phyloP scores from a whole-genome alignment of 2,329 filamentous ascomycete species.

The Colletotrichum higginsianum region DNA sequence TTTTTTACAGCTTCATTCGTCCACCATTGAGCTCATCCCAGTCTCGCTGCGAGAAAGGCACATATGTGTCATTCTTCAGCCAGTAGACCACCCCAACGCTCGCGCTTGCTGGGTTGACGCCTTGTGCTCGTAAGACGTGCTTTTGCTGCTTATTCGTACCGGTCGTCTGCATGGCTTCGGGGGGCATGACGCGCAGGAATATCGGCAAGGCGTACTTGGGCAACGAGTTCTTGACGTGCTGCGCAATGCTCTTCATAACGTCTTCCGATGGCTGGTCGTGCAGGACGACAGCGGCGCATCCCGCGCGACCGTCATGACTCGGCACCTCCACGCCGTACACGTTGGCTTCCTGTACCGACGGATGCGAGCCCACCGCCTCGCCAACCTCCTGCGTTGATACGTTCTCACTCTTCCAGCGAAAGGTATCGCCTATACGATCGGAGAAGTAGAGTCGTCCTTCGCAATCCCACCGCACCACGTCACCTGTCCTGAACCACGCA shows the following conservation, averaged over 20 bases:
- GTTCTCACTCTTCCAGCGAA: conserved; percentile 87
- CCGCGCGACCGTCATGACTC: conserved; percentile 86
- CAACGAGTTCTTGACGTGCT: conserved; percentile 70
- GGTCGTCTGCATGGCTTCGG: conserved; percentile 74
- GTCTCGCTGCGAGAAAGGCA: conserved; percentile 75
- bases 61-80: conserved; percentile 77
- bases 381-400: conserved; percentile 87
- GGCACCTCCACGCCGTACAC: conserved; percentile 88
- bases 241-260: conserved; percentile 72
- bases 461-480: conserved; percentile 79
- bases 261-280: conserved; percentile 60
- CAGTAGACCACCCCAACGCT: conserved; percentile 70
- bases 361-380: conserved; percentile 78
- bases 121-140: conserved; percentile 77
- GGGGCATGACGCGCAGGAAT: conserved; percentile 78
- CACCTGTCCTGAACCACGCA: conserved; percentile 88
- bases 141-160: conserved; percentile 95
- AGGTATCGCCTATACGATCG: conserved; percentile 85
- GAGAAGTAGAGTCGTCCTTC: conserved; percentile 85
- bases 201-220: conserved; percentile 84
- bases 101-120: conserved; percentile 76
- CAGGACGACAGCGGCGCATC: conserved; percentile 81
- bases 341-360: conserved; percentile 81
- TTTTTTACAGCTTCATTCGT: conserved; percentile 75
- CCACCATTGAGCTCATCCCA: conserved; percentile 80